phyloP scores from a whole-genome alignment of 768 basidiomycete genomes.

The Hypholoma fasciculare region DNA sequence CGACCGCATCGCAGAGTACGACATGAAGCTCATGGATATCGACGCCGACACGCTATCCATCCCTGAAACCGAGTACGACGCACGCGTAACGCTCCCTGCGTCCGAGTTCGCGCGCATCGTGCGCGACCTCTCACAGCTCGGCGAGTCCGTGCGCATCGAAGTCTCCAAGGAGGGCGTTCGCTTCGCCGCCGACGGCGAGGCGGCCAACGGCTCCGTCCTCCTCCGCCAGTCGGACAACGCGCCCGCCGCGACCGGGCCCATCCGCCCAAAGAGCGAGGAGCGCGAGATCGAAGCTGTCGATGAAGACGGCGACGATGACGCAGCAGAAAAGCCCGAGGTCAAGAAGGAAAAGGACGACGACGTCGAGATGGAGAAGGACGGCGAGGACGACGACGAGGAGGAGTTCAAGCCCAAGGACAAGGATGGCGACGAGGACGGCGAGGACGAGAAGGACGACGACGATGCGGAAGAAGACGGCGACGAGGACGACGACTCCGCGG shows the following conservation, averaged over 20 bases:
- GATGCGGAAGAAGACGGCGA: conserved; percentile 50
- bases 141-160: conserved; percentile 94
- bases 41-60: conserved; percentile 94
- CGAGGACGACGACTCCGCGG: conserved; percentile 48
- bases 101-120: conserved; percentile 91
- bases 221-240: conserved; percentile 71
- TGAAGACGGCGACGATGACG: conserved; percentile 30
- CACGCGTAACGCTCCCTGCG: conserved; percentile 84
- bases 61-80: conserved; percentile 97
- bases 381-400: conserved; percentile 58
- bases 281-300: conserved; percentile 35
- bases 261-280: conserved; percentile 34
- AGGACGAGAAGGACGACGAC: conserved; percentile 33
- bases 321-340: conserved; percentile 45
- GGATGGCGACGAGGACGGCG: conserved; percentile 2
- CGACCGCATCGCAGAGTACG: conserved; percentile 95
- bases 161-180: conserved; percentile 94
- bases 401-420: conserved; percentile 48
- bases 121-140: conserved; percentile 84
- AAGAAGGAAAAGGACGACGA: conserved; percentile 53
- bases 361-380: conserved; percentile 49
- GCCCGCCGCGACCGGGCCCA: conserved; percentile 36
- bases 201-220: conserved; percentile 86
- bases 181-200: conserved; percentile 91
- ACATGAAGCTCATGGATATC: conserved; percentile 99